Evolutionary conservation across 164 flowering plant genomes (phyloP).

Genomic region (Euptelea pleiosperma): DNA sequence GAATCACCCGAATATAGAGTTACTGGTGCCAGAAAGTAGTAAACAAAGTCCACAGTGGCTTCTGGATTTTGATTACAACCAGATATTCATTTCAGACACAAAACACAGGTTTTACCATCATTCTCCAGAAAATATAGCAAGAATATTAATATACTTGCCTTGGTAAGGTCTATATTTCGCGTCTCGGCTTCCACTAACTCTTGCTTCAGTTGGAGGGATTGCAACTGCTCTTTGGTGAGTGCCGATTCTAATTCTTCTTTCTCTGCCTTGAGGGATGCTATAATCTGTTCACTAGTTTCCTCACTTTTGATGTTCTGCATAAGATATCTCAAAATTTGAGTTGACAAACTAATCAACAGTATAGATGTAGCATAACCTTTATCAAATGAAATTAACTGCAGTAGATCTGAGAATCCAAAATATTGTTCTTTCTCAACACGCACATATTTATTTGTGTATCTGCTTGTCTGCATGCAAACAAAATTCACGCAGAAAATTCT

Average conservation of each 20-base stretch:
- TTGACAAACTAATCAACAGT: neutral
- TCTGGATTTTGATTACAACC: neutral
- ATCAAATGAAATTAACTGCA: neutral
- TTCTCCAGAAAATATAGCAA: neutral
- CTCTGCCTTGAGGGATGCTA: constrained; percentile 64
- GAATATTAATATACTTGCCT: constrained; percentile 41
- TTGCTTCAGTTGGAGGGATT: constrained; percentile 68
- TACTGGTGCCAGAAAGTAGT: too few relatives aligned
- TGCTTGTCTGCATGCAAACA: neutral
- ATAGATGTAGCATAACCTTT: neutral
- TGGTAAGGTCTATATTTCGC: constrained; percentile 68
- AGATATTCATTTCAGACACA: neutral
- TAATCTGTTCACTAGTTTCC: constrained; percentile 42
- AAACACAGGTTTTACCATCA: neutral
- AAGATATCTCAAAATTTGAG: neutral
- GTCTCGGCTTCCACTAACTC: constrained; percentile 70
- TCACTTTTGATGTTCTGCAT: constrained; percentile 51
- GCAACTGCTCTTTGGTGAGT: constrained; percentile 71
- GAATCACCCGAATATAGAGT: too few relatives aligned
- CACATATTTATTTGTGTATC: neutral
- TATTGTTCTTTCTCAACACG: neutral
- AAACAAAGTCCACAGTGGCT: too few relatives aligned
- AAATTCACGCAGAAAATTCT: neutral
- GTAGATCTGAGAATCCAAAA: neutral
- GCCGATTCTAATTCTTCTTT: constrained; percentile 82